Evolutionary conservation across 148 eudicot species (phyloP).

Genomic region (Vaccinium corymbosum): DNA sequence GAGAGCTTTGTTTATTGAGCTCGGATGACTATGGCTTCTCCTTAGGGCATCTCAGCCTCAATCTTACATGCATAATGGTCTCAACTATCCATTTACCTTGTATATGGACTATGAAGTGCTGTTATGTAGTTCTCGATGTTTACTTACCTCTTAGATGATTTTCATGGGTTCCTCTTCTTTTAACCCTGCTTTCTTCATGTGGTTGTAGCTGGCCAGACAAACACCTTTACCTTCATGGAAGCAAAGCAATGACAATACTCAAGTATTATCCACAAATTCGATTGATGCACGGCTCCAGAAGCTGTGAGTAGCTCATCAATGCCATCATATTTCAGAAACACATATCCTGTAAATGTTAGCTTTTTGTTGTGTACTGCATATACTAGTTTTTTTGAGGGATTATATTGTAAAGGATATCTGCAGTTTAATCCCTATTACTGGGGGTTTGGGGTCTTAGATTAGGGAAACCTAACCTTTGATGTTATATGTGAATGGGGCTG

Average conservation of each 20-base stretch:
- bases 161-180: not conserved
- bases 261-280: conserved; percentile 38
- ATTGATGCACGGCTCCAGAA: conserved; percentile 61
- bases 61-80: not conserved
- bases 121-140: not conserved
- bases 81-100: not conserved
- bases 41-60: conserved; percentile 3
- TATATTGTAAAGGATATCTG: not conserved
- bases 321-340: not conserved
- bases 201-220: conserved; percentile 41
- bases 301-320: conserved; percentile 52
- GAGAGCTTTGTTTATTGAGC: conserved; percentile 7
- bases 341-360: conserved; percentile 4
- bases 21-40: not conserved
- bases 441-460: not conserved
- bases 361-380: not conserved
- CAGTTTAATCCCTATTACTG: not conserved
- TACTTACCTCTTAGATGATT: not conserved
- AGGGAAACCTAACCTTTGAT: not conserved
- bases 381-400: not conserved
- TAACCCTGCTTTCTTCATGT: conserved; percentile 20
- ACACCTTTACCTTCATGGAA: conserved; percentile 48
- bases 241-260: conserved; percentile 37
- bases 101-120: not conserved
- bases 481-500: not conserved